Base-by-base conservation (phyloP, 768 basidiomycete species). In the Amanita polypyramis region DNA sequence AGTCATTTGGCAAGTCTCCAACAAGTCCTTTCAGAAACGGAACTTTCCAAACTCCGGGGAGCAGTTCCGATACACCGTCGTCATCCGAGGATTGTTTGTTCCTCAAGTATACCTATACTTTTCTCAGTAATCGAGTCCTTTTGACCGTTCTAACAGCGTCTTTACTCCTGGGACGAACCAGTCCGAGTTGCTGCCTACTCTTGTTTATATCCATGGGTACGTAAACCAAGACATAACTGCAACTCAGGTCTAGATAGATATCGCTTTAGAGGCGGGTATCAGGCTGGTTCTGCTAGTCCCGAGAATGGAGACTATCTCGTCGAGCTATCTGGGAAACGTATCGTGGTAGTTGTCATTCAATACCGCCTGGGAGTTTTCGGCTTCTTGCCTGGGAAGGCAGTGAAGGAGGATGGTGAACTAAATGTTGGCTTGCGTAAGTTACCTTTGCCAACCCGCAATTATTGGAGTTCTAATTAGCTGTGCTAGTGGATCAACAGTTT, bases 361-460 rank as follows among this genome's bases (percentile, higher is more conserved):
- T 73, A 73, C 45, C 63, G 71, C 11, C 51, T 74, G 3, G 72
- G 72, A 1, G 47, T 70, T 2, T 71, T 69, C 51, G 73, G 74
- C 5, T 76, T 75, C 56, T 55, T 77, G 27, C 49, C 74, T 17
- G 73, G 75, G 0, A 50, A 57, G 30, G 54, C 64, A 25, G 65
- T 76, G 5, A 69, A 75, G 45, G 54, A 62, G 6, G 59, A 60
- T 7, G 76, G 76, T 5, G 65, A 52, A 2, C 54, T 74, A 47
- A 77, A 77, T 40, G 73, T 69, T 12, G 75, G 74, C 15, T 53
- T 77, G 42, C 57, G 75, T 76, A 49, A 45, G 70, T 63, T 15
- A 30, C 23, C 7, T 5, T 30, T 23, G 20, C 6, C 37, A 20
- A 39, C 25, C 25, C 7, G 25, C 25, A 27, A 27, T 27, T 15